Evolutionary conservation across 192 early-diverging fungal species (phyloP).

Genomic region (Glomus cerebriforme): DNA sequence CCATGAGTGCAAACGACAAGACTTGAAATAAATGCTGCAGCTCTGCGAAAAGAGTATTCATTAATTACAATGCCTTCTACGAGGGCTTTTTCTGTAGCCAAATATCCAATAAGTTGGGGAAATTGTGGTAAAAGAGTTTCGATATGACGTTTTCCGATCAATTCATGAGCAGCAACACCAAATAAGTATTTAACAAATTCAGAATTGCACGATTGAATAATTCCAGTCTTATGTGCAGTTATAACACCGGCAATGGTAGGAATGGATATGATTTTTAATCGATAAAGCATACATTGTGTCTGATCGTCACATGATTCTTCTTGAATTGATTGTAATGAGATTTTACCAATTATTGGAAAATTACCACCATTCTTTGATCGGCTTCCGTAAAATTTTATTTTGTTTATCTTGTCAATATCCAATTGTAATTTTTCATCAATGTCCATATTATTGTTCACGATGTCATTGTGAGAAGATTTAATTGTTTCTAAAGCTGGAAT

Average conservation of each 20-base stretch:
- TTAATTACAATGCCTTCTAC: constrained; percentile 45
- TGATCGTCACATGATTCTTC: constrained; percentile 26
- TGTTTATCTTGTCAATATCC: constrained; percentile 54
- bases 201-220: constrained; percentile 58
- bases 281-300: constrained; percentile 34
- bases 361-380: constrained; percentile 50
- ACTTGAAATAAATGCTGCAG: constrained; percentile 34
- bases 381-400: constrained; percentile 60
- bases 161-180: constrained; percentile 49
- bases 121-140: constrained; percentile 62
- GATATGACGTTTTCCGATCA: constrained; percentile 55
- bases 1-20: background rate
- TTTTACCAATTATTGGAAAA: constrained; percentile 60
- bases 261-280: constrained; percentile 59
- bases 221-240: constrained; percentile 50
- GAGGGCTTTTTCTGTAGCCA: constrained; percentile 41
- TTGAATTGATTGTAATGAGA: constrained; percentile 36
- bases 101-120: constrained; percentile 44
- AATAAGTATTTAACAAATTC: constrained; percentile 67
- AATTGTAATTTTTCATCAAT: constrained; percentile 29
- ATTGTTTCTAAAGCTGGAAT: constrained; percentile 38
- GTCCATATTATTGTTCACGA: background rate
- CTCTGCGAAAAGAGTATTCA: constrained; percentile 41
- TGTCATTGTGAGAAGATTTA: background rate
- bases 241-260: constrained; percentile 66